Base-by-base conservation (phyloP, 176 grass and related monocot genomes). In the Thalia dealbata region DNA sequence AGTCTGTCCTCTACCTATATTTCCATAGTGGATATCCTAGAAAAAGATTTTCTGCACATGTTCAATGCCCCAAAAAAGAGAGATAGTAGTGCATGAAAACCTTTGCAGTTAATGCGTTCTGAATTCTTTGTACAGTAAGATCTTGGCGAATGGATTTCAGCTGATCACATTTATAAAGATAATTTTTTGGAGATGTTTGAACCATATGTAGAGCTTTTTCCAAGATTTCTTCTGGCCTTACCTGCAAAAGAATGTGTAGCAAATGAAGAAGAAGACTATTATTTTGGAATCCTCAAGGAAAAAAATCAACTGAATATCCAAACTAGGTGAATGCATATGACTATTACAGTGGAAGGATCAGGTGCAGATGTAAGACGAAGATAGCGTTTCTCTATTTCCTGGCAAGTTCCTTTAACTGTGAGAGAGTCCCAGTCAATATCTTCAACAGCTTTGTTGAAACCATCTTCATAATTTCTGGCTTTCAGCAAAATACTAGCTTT, bases 111-210 rank as follows among this genome's bases (percentile, higher is more conserved):
- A 96, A 80, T 64, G 84, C 82, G 79, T 96, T 91, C 82, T 91
- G 81, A 71, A 96, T 96, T 68, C 92, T 89, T 82, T 96, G 92
- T 72, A 96, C 92, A 18, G 92, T 96, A 68, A 96, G 86, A 79
- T 96, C 92, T 84, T 96, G 92, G 48, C 92, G 88, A 86, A 96
- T 96, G 76, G 92, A 96, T 83, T 96, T 96, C 48, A 96, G 82
- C 79, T 96, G 92, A 72, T 89, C 92, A 81, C 92, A 96, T 70
- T 91, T 96, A 74, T 89, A 96, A 74, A 91, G 64, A 84, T 96
- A 96, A 78, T 89, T 91, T 76, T 81, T 96, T 84, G 76, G 78
- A 81, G 84, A 89, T 69, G 88, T 75, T 67, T 89, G 81, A 80
- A 96, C 86, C 92, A 96, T 91, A 28, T 81, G 70, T 64, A 96